Conservation (phyloP, 257 asterid genomes). For the Penstemon eatonii region DNA sequence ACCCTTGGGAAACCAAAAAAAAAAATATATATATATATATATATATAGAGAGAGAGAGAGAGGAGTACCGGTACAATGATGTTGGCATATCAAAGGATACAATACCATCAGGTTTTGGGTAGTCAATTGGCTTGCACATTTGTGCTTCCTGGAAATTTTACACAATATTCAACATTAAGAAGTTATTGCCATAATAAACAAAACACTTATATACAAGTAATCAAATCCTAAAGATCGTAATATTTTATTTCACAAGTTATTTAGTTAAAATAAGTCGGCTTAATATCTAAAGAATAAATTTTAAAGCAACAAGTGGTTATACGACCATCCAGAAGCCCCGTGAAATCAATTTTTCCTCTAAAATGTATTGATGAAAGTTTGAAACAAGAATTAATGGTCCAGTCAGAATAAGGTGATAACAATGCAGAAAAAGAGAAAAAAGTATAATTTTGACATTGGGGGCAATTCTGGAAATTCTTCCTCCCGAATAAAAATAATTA, state of each 20-base stretch:
- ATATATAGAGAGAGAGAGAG: constrained; percentile 16
- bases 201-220: neutral
- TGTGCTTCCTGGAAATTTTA: constrained; percentile 67
- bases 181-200: neutral
- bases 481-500: too few species aligned
- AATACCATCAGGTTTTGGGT: constrained; percentile 89
- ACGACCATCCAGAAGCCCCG: neutral
- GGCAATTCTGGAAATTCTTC: too few species aligned
- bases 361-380: too few species aligned
- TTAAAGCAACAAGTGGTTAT: neutral
- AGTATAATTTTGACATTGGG: too few species aligned
- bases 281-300: neutral
- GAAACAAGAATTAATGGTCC: too few species aligned
- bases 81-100: constrained; percentile 84
- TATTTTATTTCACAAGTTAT: neutral
- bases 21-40: neutral
- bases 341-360: neutral
- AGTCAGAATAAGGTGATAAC: too few species aligned
- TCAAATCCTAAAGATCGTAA: neutral
- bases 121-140: constrained; percentile 55
- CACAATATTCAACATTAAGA: constrained; percentile 23
- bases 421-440: too few species aligned
- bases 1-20: too few species aligned
- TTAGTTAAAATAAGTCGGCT: neutral
- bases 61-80: constrained; percentile 71